Evolutionary conservation across 352 stramenopile genomes (phyloP), one percentile per base, ranked within the genome.

Genomic region (Blastocystis sp.): DNA sequence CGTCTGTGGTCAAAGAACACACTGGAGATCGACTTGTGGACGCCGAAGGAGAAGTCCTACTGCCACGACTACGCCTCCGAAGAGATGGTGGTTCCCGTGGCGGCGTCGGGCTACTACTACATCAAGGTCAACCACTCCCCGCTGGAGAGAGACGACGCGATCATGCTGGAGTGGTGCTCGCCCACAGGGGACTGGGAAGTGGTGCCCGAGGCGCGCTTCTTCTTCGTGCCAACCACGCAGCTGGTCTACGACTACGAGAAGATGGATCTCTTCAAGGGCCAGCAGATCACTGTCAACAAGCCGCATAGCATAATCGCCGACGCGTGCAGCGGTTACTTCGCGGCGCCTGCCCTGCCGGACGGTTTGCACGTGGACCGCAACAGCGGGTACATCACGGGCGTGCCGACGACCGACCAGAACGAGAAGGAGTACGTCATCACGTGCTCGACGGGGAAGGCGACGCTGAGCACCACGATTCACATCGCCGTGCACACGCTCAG

Each of bases 241-340:
- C 21, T 84, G 11, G 62, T 45, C 48, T 84, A 84, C 42, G 48
- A 84, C 1, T 71, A 84, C 34, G 62, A 84, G 45, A 19, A 43
- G 34, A 45, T 45, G 24, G 40, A 84, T 48, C 64, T 65, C 62
- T 84, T 71, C 62, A 11, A 69, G 40, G 38, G 38, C n/a, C 40
- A 65, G 19, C 2, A 43, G 4, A 84, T 84, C 28, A 19, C 40
- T 11, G 45, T 65, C 6, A 84, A 84, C 62, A 71, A 54, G 28
- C 74, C 43, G 6, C 34, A 28, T 43, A 17, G 62, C 45, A 57
- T 66, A n/a, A 7, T 28, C 3, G 42, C 54, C 42, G 34, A 34
- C 4, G 21, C 19, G 21, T 80, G 48, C 48, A 69, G 17, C 42
- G n/a, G n/a, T 24, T 80, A 66, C 42, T 21, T 9, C 4, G 14